Base-by-base conservation (phyloP, 257 asterid species). In the Gentiana straminea region DNA sequence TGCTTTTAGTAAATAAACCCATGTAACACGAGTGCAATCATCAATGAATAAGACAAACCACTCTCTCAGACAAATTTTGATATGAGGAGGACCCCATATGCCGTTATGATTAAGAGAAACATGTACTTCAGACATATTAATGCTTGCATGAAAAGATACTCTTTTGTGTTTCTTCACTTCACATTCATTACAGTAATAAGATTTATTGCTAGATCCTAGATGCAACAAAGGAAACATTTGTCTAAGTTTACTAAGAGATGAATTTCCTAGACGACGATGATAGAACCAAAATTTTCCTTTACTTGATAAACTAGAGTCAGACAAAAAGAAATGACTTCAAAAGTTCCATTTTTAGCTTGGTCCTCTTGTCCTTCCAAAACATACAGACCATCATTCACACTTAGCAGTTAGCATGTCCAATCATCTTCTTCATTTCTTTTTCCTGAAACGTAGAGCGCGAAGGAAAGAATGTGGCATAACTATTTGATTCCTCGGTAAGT, bases 181-280 rank as follows among this genome's bases (percentile, higher is more conserved):
- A 62, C 60, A 68, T 3, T 55, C 51, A 2, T 62, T 64, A 68
- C 64, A 68, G 11, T 43, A 60, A 43, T 62, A 62, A 2, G 8
- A 1, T 2, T 50, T 11, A 33, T 15, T 4, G 46, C 52, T 13
- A 5, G 57, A 1, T 0, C 41, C 8, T 33, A 39, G 43, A 12
- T 62, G 57, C 35, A 57, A 41, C 1, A 7, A 12, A 5, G 35
- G 35, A 37, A 62, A 68, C 50, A 62, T 36, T 15, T 41, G 7
- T 12, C 24, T 3, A 49, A 49, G n/a, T 1, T 13, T 5, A 4
- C 4, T 7, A 60, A 60, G 56, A 1, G 61, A 70, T 10, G 68
- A 61, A 52, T 60, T 49, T 12, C 33, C 53, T 12, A 49, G 32
- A 49, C 0, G 7, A 24, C 4, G 11, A 48, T 48, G 51, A 48